Evolutionary conservation across 352 stramenopile species (phyloP).

Genomic region (Globisporangium lucens): DNA sequence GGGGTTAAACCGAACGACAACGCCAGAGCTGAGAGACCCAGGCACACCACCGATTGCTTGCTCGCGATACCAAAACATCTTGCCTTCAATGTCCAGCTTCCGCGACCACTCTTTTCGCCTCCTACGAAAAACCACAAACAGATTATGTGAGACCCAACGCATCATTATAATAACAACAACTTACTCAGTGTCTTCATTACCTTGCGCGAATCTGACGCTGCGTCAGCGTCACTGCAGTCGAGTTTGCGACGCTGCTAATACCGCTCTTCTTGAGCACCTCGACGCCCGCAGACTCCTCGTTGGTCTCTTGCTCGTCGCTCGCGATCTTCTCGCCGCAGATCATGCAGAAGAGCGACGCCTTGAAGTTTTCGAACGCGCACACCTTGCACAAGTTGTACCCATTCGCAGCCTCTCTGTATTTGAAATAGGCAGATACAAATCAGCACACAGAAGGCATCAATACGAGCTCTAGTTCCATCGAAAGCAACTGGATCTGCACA

Average conservation of each 20-base stretch:
- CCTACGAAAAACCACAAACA: not conserved
- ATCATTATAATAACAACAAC: not conserved
- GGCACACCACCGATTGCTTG: not conserved
- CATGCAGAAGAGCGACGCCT: slow-evolving; percentile 40
- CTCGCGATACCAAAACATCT: slow-evolving; percentile 54
- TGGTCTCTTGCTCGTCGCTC: not conserved
- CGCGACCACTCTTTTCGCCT: slow-evolving; percentile 57
- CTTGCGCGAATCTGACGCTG: slow-evolving; percentile 33
- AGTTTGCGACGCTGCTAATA: slow-evolving; percentile 12
- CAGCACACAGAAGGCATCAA: not conserved
- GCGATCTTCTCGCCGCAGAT: slow-evolving; percentile 42
- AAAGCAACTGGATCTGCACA: not conserved
- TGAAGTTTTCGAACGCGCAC: slow-evolving; percentile 66
- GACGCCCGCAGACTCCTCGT: slow-evolving; percentile 5
- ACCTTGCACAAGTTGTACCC: slow-evolving; percentile 40
- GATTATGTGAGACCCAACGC: not conserved
- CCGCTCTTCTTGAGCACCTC: not conserved
- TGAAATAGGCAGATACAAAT: not conserved
- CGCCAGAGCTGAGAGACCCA: not conserved
- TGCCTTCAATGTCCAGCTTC: slow-evolving; percentile 49
- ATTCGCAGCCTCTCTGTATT: slow-evolving; percentile 37
- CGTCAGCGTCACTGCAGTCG: slow-evolving; percentile 5
- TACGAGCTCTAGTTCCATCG: not conserved
- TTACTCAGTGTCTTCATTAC: not conserved
- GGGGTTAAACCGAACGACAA: slow-evolving; percentile 10